phyloP scores from a whole-genome alignment of 1,139 yeast genomes.

The Nadsonia starkeyi-henricii region DNA sequence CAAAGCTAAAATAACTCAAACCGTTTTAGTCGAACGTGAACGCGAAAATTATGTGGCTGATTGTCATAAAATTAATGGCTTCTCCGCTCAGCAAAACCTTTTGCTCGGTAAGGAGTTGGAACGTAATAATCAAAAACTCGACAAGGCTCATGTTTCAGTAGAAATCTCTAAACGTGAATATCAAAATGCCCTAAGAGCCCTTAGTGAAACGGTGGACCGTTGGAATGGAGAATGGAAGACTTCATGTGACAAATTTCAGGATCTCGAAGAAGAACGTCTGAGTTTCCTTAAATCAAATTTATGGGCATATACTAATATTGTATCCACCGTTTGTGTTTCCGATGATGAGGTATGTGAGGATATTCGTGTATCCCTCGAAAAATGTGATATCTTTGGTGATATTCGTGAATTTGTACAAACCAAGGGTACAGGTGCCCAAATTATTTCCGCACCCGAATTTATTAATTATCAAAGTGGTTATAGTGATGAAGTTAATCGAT shows the following conservation, averaged over 20 bases:
- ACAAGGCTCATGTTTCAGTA: slow-evolving; percentile 38
- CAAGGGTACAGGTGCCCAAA: slow-evolving; percentile 55
- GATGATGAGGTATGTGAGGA: slow-evolving; percentile 66
- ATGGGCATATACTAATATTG: slow-evolving; percentile 70
- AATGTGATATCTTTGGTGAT: slow-evolving; percentile 51
- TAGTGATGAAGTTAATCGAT: slow-evolving; percentile 17
- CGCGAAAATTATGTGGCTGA: slow-evolving; percentile 45
- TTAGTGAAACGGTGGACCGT: slow-evolving; percentile 51
- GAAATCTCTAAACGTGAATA: slow-evolving; percentile 41
- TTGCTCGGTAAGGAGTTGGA: slow-evolving; percentile 72
- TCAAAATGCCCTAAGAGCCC: slow-evolving; percentile 41
- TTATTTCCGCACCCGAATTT: slow-evolving; percentile 43
- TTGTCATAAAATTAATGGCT: slow-evolving; percentile 44
- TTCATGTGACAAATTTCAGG: slow-evolving; percentile 56
- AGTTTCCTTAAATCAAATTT: slow-evolving; percentile 61
- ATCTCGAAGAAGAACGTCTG: slow-evolving; percentile 64
- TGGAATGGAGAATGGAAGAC: slow-evolving; percentile 75
- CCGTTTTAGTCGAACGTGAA: slow-evolving; percentile 27
- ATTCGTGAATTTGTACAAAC: slow-evolving; percentile 39
- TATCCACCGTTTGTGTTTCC: slow-evolving; percentile 65
- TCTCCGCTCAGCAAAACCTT: slow-evolving; percentile 50
- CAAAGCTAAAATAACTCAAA: slow-evolving; percentile 28
- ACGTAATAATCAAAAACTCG: slow-evolving; percentile 46
- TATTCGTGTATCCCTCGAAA: slow-evolving; percentile 54
- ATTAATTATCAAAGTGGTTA: slow-evolving; percentile 35